phyloP scores from a whole-genome alignment of 2,329 filamentous ascomycete genomes.

The Nothopassalora personata region DNA sequence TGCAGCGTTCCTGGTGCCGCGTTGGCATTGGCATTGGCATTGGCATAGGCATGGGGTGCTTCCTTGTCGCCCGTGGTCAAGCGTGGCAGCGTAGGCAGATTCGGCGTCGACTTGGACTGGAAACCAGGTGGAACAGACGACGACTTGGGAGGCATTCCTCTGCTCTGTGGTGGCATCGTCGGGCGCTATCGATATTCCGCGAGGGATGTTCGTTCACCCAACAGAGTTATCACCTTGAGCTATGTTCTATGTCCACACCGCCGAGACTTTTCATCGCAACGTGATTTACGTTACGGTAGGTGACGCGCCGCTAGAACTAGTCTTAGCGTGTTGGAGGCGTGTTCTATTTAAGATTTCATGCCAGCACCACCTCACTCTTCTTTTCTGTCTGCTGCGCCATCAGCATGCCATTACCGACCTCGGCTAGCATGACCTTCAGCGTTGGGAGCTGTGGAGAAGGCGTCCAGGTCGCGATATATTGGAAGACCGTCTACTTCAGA shows the following conservation, averaged over 20 bases:
- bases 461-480: not conserved
- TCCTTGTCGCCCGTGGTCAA: conserved; percentile 21
- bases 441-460: not conserved
- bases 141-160: conserved; percentile 32
- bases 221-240: not conserved
- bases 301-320: not conserved
- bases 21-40: conserved; percentile 11
- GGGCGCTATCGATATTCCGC: too few species aligned
- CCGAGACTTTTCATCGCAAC: not conserved
- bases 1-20: conserved; percentile 9
- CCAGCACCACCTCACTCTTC: not conserved
- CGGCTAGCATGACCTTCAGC: not conserved
- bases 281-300: not conserved
- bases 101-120: conserved; percentile 45
- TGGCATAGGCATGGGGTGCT: conserved; percentile 6
- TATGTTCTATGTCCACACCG: not conserved
- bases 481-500: not conserved
- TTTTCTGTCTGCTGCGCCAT: not conserved
- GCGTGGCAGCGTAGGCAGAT: conserved; percentile 39
- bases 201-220: not conserved
- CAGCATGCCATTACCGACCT: not conserved
- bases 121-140: conserved; percentile 34
- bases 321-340: not conserved
- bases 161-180: conserved; percentile 40
- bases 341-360: not conserved